Conservation (phyloP, 495 filamentous ascomycete genomes). For the Penicillium fimorum region DNA sequence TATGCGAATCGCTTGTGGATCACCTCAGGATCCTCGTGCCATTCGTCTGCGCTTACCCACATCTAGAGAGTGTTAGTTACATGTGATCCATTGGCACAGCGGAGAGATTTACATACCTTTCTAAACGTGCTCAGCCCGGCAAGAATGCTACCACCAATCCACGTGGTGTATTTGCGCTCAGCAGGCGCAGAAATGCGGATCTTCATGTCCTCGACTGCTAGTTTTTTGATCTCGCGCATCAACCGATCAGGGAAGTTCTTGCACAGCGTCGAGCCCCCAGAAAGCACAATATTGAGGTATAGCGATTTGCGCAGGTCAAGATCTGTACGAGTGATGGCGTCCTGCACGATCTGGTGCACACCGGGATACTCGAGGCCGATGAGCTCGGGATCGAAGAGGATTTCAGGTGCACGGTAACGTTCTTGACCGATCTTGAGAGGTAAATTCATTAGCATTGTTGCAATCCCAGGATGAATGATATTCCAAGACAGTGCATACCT, state of each 20-base stretch:
- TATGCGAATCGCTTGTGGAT: conserved; percentile 96
- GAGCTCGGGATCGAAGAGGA: conserved; percentile 95
- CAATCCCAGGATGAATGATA: background rate
- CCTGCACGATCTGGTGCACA: conserved; percentile 95
- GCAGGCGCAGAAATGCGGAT: conserved; percentile 98
- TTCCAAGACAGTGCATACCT: conserved; percentile 53
- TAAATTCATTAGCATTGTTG: background rate
- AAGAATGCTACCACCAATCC: conserved; percentile 98
- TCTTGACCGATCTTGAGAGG: conserved; percentile 71
- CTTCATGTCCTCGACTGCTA: conserved; percentile 97
- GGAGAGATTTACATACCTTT: conserved; percentile 68
- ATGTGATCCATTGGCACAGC: background rate
- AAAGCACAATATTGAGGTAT: conserved; percentile 95
- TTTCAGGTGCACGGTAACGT: conserved; percentile 93
- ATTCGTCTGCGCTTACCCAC: conserved; percentile 98
- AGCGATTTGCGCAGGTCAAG: conserved; percentile 92
- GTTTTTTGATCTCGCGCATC: conserved; percentile 83
- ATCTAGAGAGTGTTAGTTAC: conserved; percentile 58
- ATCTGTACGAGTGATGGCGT: conserved; percentile 95
- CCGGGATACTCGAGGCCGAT: conserved; percentile 97
- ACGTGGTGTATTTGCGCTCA: conserved; percentile 96
- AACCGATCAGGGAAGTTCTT: conserved; percentile 95
- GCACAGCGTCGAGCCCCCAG: conserved; percentile 87
- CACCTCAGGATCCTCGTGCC: conserved; percentile 98
- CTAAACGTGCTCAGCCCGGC: conserved; percentile 96